Conservation (phyloP, 306 rosid species). For the Styphnolobium japonicum region DNA sequence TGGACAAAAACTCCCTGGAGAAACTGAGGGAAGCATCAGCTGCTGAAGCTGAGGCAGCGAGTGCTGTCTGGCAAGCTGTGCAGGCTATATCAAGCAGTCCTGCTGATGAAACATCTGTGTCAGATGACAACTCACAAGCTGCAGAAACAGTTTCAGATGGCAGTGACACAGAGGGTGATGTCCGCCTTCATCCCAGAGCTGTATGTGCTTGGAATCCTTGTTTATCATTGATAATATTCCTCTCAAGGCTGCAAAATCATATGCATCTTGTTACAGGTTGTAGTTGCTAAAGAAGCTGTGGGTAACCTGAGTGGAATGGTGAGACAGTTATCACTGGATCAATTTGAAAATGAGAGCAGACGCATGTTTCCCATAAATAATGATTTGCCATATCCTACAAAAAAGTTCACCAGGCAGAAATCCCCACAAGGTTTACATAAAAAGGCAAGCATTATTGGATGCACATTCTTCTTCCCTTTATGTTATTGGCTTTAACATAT, state of each 20-base stretch:
- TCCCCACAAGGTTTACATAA: conserved; percentile 97
- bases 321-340: conserved; percentile 95
- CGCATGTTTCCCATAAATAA: conserved; percentile 90
- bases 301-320: conserved; percentile 98
- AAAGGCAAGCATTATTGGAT: conserved; percentile 59
- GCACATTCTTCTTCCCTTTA: background rate
- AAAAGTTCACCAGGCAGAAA: conserved; percentile 87
- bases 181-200: conserved; percentile 97
- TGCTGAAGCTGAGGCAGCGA: conserved; percentile 98
- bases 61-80: conserved; percentile 94
- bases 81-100: conserved; percentile 59
- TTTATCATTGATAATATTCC: conserved; percentile 9
- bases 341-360: conserved; percentile 99
- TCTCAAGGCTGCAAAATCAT: conserved; percentile 35
- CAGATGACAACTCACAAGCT: conserved; percentile 81
- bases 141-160: conserved; percentile 89
- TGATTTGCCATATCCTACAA: conserved; percentile 69
- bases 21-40: conserved; percentile 98
- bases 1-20: conserved; percentile 89
- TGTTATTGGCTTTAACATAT: background rate
- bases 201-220: conserved; percentile 52
- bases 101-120: conserved; percentile 75
- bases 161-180: conserved; percentile 94
- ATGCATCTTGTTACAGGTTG: conserved; percentile 64
- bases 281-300: conserved; percentile 93